phyloP scores from a whole-genome alignment of 2,329 filamentous ascomycete genomes.

The Calonectria leucothoes region DNA sequence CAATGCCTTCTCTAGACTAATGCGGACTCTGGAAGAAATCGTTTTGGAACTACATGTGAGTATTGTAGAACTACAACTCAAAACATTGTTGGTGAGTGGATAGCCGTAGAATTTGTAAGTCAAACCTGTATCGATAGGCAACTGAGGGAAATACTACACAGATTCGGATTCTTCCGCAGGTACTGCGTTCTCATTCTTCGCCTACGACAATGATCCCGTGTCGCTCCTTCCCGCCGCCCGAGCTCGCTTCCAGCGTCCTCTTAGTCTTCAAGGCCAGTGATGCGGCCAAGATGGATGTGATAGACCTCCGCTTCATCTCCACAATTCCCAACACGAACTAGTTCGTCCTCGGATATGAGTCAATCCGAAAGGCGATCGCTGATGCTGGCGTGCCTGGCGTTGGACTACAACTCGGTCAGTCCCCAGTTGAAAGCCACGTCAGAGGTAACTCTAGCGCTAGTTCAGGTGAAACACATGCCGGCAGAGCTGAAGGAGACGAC shows the following conservation, averaged over 20 bases:
- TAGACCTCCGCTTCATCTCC: background rate
- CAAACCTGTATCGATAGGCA: background rate
- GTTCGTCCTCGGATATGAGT: background rate
- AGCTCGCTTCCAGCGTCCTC: background rate
- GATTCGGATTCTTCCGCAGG: background rate
- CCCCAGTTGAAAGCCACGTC: background rate
- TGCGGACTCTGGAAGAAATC: background rate
- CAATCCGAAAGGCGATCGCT: background rate
- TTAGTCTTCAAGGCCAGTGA: background rate
- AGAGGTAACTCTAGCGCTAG: background rate
- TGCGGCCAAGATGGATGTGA: background rate
- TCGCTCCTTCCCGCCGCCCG: background rate
- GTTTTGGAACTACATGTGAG: background rate
- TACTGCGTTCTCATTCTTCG: background rate
- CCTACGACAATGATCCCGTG: background rate
- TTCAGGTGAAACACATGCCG: background rate
- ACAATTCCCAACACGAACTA: background rate
- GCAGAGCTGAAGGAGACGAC: background rate
- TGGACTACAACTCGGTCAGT: background rate
- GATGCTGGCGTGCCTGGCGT: background rate
- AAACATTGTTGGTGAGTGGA: background rate
- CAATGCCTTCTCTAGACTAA: background rate
- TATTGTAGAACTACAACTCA: background rate
- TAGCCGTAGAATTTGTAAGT: background rate
- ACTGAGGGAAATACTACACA: background rate